Conservation (phyloP, 148 eudicot species). For the Nyssa sinensis region DNA sequence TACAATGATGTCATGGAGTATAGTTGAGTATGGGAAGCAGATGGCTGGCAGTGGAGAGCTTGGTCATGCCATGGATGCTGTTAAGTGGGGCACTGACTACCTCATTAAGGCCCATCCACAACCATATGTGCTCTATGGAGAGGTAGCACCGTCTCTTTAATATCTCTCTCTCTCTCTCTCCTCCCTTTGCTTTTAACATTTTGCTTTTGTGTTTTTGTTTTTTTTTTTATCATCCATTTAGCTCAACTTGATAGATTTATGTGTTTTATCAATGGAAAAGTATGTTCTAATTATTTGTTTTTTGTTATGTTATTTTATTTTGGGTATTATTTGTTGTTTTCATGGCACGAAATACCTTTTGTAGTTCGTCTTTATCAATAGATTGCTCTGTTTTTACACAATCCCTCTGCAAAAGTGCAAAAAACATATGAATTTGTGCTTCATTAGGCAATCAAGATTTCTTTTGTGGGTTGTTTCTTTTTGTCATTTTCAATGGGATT, state of each 20-base stretch:
- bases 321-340: too few relatives aligned
- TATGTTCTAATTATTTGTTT: too few relatives aligned
- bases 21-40: slow-evolving; percentile 82
- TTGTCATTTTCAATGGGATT: slow-evolving; percentile 14
- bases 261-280: too few relatives aligned
- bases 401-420: too few relatives aligned
- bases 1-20: slow-evolving; percentile 99
- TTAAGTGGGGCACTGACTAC: slow-evolving; percentile 98
- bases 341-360: neutral
- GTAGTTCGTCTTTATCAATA: neutral
- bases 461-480: neutral
- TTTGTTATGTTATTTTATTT: neutral
- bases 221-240: neutral
- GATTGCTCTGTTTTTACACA: slow-evolving; percentile 8
- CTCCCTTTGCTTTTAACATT: too few relatives aligned
- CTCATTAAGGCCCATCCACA: slow-evolving; percentile 94
- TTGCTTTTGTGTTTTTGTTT: neutral
- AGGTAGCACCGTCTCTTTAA: slow-evolving; percentile 40
- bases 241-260: neutral
- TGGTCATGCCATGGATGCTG: slow-evolving; percentile 73
- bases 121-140: slow-evolving; percentile 91
- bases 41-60: slow-evolving; percentile 80
- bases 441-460: neutral
- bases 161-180: neutral
- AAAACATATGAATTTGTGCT: neutral